Percentiles rank a stretch among this genome's conserved stretches.
phyloP scores from a whole-genome alignment of 2,329 filamentous ascomycete genomes.

The Aspergillus carbonarius region DNA sequence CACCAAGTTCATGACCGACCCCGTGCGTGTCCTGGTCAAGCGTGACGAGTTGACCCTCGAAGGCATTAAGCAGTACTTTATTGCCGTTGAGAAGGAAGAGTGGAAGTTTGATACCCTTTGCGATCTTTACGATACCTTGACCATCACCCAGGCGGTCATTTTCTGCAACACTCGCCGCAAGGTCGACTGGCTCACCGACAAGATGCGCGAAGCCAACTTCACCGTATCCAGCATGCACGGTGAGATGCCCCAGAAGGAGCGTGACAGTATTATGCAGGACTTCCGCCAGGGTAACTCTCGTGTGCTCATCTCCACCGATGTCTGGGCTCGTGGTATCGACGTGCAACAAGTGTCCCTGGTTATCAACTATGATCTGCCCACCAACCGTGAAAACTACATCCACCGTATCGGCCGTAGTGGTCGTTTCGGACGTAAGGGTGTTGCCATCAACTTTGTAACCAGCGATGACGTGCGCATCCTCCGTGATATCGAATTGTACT shows the following conservation, averaged over 20 bases:
- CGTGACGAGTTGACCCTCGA: conserved; percentile 97
- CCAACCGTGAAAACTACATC: conserved; percentile 99
- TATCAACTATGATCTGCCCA: conserved; percentile 98
- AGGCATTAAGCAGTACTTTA: conserved; percentile 98
- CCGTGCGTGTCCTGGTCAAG: conserved; percentile 94
- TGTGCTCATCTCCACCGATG: conserved; percentile 94
- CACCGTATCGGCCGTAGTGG: conserved; percentile 96
- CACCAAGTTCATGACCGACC: conserved; percentile 99
- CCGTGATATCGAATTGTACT: conserved; percentile 94
- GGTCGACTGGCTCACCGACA: conserved; percentile 99
- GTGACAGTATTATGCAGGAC: conserved; percentile 99
- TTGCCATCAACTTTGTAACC: conserved; percentile 99
- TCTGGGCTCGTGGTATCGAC: conserved; percentile 97
- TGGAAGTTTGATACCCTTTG: conserved; percentile 99
- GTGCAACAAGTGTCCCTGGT: conserved; percentile 97
- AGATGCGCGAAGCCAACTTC: conserved; percentile 98
- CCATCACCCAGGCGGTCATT: conserved; percentile 97
- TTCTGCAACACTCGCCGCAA: conserved; percentile 99
- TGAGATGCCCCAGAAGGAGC: conserved; percentile 97
- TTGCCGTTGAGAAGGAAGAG: conserved; percentile 98
- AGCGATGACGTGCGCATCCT: conserved; percentile 97
- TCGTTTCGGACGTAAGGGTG: conserved; percentile 95
- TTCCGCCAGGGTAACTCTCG: conserved; percentile 95
- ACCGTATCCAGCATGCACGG: conserved; percentile 99
- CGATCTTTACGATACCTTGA: conserved; percentile 97